Percentiles rank a stretch among this genome's conserved stretches.
Evolutionary conservation across 2,329 filamentous ascomycete species (phyloP).

Genomic region (Periglandula ipomoeae): DNA sequence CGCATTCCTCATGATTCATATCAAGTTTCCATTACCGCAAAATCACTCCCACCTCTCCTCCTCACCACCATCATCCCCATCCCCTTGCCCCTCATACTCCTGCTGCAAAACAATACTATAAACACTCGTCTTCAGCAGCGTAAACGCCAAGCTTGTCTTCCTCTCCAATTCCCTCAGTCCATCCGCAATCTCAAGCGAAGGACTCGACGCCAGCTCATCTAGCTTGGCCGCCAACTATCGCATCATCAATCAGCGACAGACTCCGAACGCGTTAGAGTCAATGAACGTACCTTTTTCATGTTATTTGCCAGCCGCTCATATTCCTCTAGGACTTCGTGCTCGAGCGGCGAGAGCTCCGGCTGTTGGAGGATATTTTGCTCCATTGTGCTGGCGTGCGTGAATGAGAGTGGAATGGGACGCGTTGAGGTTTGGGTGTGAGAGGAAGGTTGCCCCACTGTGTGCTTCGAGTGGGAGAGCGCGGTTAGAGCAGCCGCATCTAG

Average conservation of each 20-base stretch:
- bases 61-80: slow-evolving; percentile 19
- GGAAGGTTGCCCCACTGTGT: too few relatives aligned
- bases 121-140: slow-evolving; percentile 91
- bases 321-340: slow-evolving; percentile 92
- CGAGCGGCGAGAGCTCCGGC: slow-evolving; percentile 63
- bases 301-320: slow-evolving; percentile 83
- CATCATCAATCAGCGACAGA: not conserved
- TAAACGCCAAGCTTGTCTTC: slow-evolving; percentile 92
- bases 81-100: slow-evolving; percentile 70
- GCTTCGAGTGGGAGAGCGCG: too few relatives aligned
- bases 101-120: slow-evolving; percentile 98
- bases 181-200: slow-evolving; percentile 77
- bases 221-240: slow-evolving; percentile 49
- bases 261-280: too few relatives aligned
- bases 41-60: not conserved
- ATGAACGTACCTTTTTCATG: slow-evolving; percentile 65
- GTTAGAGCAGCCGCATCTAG: too few relatives aligned
- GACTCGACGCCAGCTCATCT: slow-evolving; percentile 56
- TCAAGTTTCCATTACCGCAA: too few relatives aligned
- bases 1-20: too few relatives aligned
- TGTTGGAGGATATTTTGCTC: slow-evolving; percentile 26
- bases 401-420: too few relatives aligned
- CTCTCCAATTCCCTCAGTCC: slow-evolving; percentile 80
- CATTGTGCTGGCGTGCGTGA: slow-evolving; percentile 7
- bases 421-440: too few relatives aligned